These are phyloP conservation scores for Allomyces javanicus DNA, from an alignment of 192 early-diverging fungal genomes.

Conservation along the genomic window DNA sequence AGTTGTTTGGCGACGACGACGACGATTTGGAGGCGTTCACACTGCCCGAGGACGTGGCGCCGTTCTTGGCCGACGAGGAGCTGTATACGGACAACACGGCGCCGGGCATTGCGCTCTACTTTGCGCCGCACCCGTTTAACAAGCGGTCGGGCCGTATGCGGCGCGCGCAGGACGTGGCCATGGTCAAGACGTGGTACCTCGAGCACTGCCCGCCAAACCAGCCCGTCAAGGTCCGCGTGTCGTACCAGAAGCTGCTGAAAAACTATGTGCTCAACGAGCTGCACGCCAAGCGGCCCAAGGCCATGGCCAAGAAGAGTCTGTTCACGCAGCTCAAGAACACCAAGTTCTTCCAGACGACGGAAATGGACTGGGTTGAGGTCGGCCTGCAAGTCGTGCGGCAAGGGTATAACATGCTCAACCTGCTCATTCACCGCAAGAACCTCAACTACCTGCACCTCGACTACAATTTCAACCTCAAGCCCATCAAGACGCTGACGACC, in stretches of 20 bases:
- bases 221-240: slow-evolving; percentile 95
- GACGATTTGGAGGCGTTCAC: slow-evolving; percentile 39
- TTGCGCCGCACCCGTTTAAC: slow-evolving; percentile 95
- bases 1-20: slow-evolving; percentile 46
- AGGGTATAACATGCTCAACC: slow-evolving; percentile 98
- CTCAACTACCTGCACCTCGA: slow-evolving; percentile 96
- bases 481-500: slow-evolving; percentile 94
- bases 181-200: slow-evolving; percentile 96
- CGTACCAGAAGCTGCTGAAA: slow-evolving; percentile 94
- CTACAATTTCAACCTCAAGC: slow-evolving; percentile 99
- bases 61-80: slow-evolving; percentile 57
- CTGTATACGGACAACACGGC: slow-evolving; percentile 85
- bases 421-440: slow-evolving; percentile 95
- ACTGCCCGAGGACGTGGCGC: slow-evolving; percentile 51
- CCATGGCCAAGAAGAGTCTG: slow-evolving; percentile 79
- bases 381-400: slow-evolving; percentile 95
- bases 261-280: slow-evolving; percentile 87
- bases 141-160: slow-evolving; percentile 75
- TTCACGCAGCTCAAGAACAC: slow-evolving; percentile 88
- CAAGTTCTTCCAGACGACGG: slow-evolving; percentile 97
- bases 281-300: slow-evolving; percentile 67
- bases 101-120: slow-evolving; percentile 79
- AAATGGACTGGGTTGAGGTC: slow-evolving; percentile 98
- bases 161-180: slow-evolving; percentile 77
- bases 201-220: slow-evolving; percentile 82